A percentile compares a stretch with the other conserved stretches of the same genome.
phyloP scores from a whole-genome alignment of 257 asterid genomes.

The Solanum chmielewskii region DNA sequence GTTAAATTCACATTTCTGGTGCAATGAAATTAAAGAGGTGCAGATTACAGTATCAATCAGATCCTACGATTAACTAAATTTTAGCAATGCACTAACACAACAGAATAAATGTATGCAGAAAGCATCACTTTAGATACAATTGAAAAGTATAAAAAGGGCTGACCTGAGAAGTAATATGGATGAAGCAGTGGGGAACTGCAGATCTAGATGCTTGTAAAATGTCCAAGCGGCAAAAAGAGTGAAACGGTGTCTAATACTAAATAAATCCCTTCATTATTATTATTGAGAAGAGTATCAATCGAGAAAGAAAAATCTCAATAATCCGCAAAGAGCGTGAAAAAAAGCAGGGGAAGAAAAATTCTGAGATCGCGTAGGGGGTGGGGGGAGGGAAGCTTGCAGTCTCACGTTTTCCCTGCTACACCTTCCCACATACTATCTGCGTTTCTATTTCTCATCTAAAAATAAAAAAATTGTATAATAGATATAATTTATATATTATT shows the following conservation, averaged over 20 bases:
- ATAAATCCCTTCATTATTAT: neutral
- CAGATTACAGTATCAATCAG: neutral
- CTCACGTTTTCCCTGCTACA: neutral
- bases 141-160: neutral
- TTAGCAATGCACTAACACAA: neutral
- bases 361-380: neutral
- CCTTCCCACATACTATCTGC: neutral
- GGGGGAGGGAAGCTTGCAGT: neutral
- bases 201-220: neutral
- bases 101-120: neutral
- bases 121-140: neutral
- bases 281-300: neutral
- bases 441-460: neutral
- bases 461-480: too few species aligned
- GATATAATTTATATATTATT: too few species aligned
- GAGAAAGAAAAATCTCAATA: neutral
- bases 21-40: neutral
- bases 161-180: neutral
- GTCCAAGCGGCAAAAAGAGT: neutral
- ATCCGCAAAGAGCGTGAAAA: neutral
- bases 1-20: neutral
- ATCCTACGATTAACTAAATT: neutral
- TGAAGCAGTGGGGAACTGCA: constrained; percentile 1
- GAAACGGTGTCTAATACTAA: neutral
- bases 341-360: neutral